A percentile compares a stretch with the other conserved stretches of the same genome.
Evolutionary conservation across 2,329 filamentous ascomycete genomes (phyloP).

Genomic region (Lithohypha guttulata): DNA sequence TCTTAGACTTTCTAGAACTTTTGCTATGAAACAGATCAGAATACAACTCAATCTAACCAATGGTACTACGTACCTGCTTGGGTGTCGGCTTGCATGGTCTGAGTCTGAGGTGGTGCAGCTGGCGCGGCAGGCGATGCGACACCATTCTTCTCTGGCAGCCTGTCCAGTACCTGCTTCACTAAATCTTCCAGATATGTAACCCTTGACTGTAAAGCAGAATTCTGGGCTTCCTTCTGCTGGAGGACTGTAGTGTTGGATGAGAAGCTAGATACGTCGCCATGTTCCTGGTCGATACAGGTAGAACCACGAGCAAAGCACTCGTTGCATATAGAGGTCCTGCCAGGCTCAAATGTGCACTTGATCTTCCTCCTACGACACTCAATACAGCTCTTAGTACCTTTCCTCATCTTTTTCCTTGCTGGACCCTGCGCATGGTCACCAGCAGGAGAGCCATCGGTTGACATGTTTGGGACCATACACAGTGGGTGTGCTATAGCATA

Average conservation of each 20-base stretch:
- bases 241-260: slow-evolving; percentile 17
- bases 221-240: slow-evolving; percentile 17
- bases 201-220: slow-evolving; percentile 28
- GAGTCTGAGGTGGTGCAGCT: background rate
- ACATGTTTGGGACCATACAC: background rate
- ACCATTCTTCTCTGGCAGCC: slow-evolving; percentile 22
- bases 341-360: slow-evolving; percentile 30
- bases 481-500: too few species aligned
- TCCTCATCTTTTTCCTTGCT: slow-evolving; percentile 34
- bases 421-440: slow-evolving; percentile 24
- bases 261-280: slow-evolving; percentile 23
- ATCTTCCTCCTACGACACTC: slow-evolving; percentile 36
- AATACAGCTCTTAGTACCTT: slow-evolving; percentile 34
- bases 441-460: background rate
- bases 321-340: slow-evolving; percentile 28
- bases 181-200: slow-evolving; percentile 30
- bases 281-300: slow-evolving; percentile 32
- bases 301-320: slow-evolving; percentile 32
- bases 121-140: background rate
- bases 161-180: slow-evolving; percentile 27
- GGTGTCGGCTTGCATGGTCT: slow-evolving; percentile 18
- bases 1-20: slow-evolving; percentile 22
- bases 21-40: slow-evolving; percentile 11
- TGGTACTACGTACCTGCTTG: slow-evolving; percentile 13
- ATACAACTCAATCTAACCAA: background rate